Base-by-base conservation (phyloP, 2,329 filamentous ascomycete species). In the Ceratocystis cubensis region DNA sequence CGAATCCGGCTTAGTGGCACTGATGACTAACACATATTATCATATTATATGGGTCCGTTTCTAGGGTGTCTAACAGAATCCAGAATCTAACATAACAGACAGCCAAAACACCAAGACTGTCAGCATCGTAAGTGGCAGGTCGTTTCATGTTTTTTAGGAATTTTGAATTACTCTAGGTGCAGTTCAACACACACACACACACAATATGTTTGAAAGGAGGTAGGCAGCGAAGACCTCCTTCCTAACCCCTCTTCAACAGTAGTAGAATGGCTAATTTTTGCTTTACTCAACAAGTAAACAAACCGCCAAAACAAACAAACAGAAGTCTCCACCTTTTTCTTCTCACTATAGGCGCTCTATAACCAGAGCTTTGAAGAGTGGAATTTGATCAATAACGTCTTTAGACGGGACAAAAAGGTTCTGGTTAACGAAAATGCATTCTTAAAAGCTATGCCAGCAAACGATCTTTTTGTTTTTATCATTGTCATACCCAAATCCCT, bases 401-500 rank as follows among this genome's bases (percentile, higher is more conserved):
- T 48, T 20, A 10, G 8, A 20, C 20, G 20, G 3, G 46, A 6
- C 20, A 22, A 1, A 48, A 48, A 48, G 45, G 45, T 2, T 48
- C 45, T 20, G 3, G 7, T 48, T 8, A 20, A 20, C 15, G 45
- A 20, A 48, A 7, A 48, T 48, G n/a, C 46, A 22, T 22, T 50
- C 22, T 20, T 22, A 10, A 50, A 50, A 20, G n/a, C n/a, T n/a
- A 57, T 57, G 53, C 25, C 28, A 57, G 22, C 53, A 65, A 64
- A 17, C 41, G 45, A 17, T 46, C 41, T 46, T 63, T 63, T 63
- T 30, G 20, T 28, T 63, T 48, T 28, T 63, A 63, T 63, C 61
- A 63, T 46, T 63, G 25, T 63, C 61, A 48, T 63, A 63, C 61
- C 61, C 22, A 33, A 46, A 63, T 63, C 41, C 61, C 41, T 2